Evolutionary conservation across 108 stramenopile genomes (phyloP).

Genomic region (Skeletonema potamos): DNA sequence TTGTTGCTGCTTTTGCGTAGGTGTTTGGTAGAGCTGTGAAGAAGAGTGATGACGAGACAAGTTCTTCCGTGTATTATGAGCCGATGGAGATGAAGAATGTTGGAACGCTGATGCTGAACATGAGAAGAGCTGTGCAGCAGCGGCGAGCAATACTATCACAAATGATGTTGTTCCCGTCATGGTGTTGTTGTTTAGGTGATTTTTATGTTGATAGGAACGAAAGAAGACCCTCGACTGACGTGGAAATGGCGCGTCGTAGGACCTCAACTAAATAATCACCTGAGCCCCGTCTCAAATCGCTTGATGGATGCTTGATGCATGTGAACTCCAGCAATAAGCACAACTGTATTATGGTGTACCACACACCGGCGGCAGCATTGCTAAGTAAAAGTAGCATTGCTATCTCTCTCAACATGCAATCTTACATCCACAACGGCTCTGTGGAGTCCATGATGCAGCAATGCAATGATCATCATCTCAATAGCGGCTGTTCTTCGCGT

Average conservation of each 20-base stretch:
- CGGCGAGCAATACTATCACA: neutral
- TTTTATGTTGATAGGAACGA: too few species aligned
- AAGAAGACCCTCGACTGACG: too few species aligned
- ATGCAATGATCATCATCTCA: neutral
- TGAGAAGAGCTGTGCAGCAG: neutral
- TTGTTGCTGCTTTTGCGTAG: neutral
- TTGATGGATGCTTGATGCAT: too few species aligned
- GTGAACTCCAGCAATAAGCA: too few species aligned
- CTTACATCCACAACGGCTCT: neutral
- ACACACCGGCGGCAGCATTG: too few species aligned
- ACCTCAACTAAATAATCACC: too few species aligned
- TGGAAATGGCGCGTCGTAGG: too few species aligned
- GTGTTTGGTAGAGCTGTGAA: neutral
- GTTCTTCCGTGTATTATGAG: neutral
- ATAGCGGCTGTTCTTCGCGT: neutral
- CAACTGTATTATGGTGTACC: too few species aligned
- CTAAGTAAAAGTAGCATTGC: too few species aligned
- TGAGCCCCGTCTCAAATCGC: too few species aligned
- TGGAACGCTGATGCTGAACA: neutral
- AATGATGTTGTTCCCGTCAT: neutral
- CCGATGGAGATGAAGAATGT: neutral
- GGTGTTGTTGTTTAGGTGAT: neutral
- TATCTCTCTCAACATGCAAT: neutral
- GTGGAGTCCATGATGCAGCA: neutral
- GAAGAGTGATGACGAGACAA: neutral